phyloP scores from a whole-genome alignment of 2,329 filamentous ascomycete species.

The Furcasterigmium sp. region DNA sequence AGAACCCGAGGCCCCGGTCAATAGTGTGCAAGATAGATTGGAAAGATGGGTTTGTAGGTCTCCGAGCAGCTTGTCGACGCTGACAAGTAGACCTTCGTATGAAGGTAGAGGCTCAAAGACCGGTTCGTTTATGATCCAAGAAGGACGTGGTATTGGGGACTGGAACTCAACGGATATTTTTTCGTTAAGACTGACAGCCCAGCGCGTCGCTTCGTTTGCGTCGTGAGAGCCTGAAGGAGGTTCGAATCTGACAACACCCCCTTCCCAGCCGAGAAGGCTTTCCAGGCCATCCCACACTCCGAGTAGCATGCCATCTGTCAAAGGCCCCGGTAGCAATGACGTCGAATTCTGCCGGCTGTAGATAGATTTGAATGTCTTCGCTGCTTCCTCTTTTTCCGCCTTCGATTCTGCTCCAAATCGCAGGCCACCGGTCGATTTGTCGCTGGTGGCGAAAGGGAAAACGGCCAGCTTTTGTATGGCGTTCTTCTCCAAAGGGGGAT shows the following conservation, averaged over 20 bases:
- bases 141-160: slow-evolving; percentile 61
- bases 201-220: slow-evolving; percentile 30
- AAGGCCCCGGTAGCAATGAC: slow-evolving; percentile 68
- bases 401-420: slow-evolving; percentile 87
- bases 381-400: slow-evolving; percentile 72
- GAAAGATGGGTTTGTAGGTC: slow-evolving; percentile 72
- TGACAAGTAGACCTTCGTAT: slow-evolving; percentile 62
- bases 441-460: slow-evolving; percentile 65
- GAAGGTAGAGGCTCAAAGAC: slow-evolving; percentile 51
- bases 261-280: slow-evolving; percentile 64
- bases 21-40: slow-evolving; percentile 80
- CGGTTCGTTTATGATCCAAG: slow-evolving; percentile 42
- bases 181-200: slow-evolving; percentile 74
- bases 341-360: slow-evolving; percentile 42
- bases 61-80: slow-evolving; percentile 72
- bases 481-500: slow-evolving; percentile 62
- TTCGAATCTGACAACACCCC: slow-evolving; percentile 78
- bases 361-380: slow-evolving; percentile 64
- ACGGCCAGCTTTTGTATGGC: slow-evolving; percentile 66
- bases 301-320: slow-evolving; percentile 85
- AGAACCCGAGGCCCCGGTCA: slow-evolving; percentile 84
- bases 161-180: slow-evolving; percentile 73
- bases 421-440: slow-evolving; percentile 59
- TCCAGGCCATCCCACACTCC: slow-evolving; percentile 49
- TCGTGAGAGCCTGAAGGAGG: slow-evolving; percentile 31